A percentile compares a stretch with the other conserved stretches of the same genome.
Conservation (phyloP, 1,284 basidiomycete species). For the Trichosporon ovoides region DNA sequence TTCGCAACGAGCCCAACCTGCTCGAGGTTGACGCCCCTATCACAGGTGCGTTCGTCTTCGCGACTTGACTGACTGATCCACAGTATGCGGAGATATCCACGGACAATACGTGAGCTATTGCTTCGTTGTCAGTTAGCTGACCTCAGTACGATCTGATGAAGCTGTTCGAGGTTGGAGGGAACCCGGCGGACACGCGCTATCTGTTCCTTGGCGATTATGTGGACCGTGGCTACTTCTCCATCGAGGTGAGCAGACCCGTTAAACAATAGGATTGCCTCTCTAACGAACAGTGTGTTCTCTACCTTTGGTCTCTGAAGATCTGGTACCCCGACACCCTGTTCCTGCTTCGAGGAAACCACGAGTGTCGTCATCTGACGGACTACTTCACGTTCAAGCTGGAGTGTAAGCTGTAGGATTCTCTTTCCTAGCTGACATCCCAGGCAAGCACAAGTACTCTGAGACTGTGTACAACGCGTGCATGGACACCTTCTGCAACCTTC, state of each 20-base stretch:
- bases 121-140: not conserved
- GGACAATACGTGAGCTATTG: constrained; percentile 78
- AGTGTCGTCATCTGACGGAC: constrained; percentile 92
- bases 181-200: constrained; percentile 83
- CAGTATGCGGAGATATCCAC: constrained; percentile 93
- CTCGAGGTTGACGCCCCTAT: constrained; percentile 89
- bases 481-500: constrained; percentile 87
- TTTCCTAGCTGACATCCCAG: constrained; percentile 48
- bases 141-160: constrained; percentile 93
- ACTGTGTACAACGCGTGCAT: constrained; percentile 84
- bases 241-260: constrained; percentile 60
- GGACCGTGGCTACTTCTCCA: constrained; percentile 91
- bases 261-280: not conserved
- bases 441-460: constrained; percentile 91
- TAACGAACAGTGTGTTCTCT: constrained; percentile 68
- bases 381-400: constrained; percentile 97
- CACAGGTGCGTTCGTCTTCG: constrained; percentile 61
- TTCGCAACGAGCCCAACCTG: constrained; percentile 82
- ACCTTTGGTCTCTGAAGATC: constrained; percentile 88
- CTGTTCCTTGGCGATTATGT: constrained; percentile 98
- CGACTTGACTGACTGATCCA: constrained; percentile 14
- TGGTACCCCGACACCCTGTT: constrained; percentile 86
- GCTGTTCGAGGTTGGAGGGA: constrained; percentile 92
- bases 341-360: constrained; percentile 93
- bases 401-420: constrained; percentile 55